Evolutionary conservation across 805 yeast species (phyloP), one percentile per base, ranked within the genome.

Genomic region (Komagataella phaffii): DNA sequence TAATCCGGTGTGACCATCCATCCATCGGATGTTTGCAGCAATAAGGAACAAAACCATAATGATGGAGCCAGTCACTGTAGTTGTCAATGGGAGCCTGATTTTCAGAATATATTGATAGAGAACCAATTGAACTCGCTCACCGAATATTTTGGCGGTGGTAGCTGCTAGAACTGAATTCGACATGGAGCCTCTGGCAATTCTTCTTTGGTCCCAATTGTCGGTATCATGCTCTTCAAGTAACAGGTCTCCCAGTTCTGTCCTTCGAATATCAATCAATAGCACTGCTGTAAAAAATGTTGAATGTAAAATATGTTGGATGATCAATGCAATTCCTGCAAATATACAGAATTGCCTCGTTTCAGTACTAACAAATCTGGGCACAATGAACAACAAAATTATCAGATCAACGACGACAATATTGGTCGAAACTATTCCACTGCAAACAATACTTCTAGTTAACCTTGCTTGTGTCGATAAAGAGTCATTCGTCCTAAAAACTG

Each of bases 241-340:
- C 10, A 81, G 61, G 54, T 81, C 88, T 14, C 75, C 75, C 17
- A 83, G 69, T 56, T 83, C 90, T 24, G 76, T 62, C 51, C 88
- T 71, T 48, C 81, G 74, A 30, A 81, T 66, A 65, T 88, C 95
- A 44, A 87, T 76, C 17, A 83, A 73, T 30, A 86, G 66, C 1
- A 85, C 78, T 0, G 88, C 80, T 1, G 81, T 68, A 53, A 85
- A 76, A 62, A 72, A 86, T 1, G 90, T 77, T 49, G 80, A 60
- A 56, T 82, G 88, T 44, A 87, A 65, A 4, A 75, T 52, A 59
- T 79, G 84, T 55, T 84, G 87, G 45, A 82, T 63, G 1, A 77
- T 24, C n/a, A 85, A 57, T 0, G 82, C 74, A 24, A 75, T 50
- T 1, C 73, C 57, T 1, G 77, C 64, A 58, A 79, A 79, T 8